Conservation (phyloP, 208 protist species). For the Trypanosoma avium region DNA sequence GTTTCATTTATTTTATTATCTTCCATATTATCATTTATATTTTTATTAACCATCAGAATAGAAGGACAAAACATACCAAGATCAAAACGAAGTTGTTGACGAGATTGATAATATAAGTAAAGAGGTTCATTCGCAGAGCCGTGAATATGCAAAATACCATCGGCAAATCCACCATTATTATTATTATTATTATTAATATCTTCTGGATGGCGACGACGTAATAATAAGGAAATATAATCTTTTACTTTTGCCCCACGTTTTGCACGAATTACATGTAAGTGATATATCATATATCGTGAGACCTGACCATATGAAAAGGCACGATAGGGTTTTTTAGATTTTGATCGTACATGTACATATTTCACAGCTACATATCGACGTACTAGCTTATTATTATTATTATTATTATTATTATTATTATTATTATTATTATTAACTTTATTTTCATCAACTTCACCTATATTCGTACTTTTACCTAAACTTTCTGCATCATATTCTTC, state of each 20-base stretch:
- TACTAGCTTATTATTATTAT: not conserved
- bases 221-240: conserved; percentile 42
- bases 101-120: conserved; percentile 48
- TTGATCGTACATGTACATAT: not conserved
- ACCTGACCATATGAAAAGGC: conserved; percentile 43
- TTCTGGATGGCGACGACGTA: conserved; percentile 25
- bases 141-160: conserved; percentile 39
- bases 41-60: not conserved
- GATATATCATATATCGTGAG: conserved; percentile 27
- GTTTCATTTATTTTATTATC: no score
- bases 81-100: conserved; percentile 43
- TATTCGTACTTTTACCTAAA: not conserved
- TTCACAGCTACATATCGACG: conserved; percentile 18
- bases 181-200: not conserved
- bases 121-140: conserved; percentile 26
- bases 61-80: conserved; percentile 22
- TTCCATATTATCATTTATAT: not conserved
- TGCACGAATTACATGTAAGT: conserved; percentile 5
- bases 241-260: conserved; percentile 19
- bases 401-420: not conserved
- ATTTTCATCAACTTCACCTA: no score
- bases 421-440: no score
- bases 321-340: conserved; percentile 30
- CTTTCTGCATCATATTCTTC: conserved; percentile 32
- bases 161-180: not conserved